phyloP scores from a whole-genome alignment of 2,329 filamentous ascomycete species.

The Talaromyces islandicus region DNA sequence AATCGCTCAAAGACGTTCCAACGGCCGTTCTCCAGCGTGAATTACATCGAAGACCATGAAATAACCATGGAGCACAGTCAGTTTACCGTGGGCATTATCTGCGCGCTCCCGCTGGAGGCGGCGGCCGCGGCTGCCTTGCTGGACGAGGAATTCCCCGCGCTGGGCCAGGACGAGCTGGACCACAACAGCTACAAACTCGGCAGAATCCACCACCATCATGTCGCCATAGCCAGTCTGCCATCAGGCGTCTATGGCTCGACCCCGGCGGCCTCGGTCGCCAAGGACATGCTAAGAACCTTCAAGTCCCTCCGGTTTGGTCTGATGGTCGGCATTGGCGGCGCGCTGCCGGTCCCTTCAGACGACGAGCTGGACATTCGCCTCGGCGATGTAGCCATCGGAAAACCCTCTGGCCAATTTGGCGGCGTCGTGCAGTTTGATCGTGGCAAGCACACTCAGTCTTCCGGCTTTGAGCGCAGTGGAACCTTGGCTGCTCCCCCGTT shows the following conservation, averaged over 20 bases:
- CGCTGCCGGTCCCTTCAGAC: not conserved
- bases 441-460: slow-evolving; percentile 13
- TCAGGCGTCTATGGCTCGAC: slow-evolving; percentile 1
- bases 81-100: slow-evolving; percentile 1
- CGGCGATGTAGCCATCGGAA: slow-evolving; percentile 4
- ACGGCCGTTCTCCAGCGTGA: no score
- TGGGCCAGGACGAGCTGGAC: not conserved
- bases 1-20: no score
- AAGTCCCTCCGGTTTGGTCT: not conserved
- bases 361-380: not conserved
- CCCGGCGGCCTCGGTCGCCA: not conserved
- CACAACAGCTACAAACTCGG: slow-evolving; percentile 7
- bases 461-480: not conserved
- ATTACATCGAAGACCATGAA: no score
- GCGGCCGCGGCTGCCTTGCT: slow-evolving; percentile 11
- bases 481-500: not conserved
- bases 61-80: no score
- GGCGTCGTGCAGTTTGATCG: slow-evolving; percentile 17
- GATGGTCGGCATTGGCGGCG: slow-evolving; percentile 5
- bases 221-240: slow-evolving; percentile 10
- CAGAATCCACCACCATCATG: not conserved
- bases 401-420: slow-evolving; percentile 6
- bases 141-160: not conserved
- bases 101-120: slow-evolving; percentile 12
- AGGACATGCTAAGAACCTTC: slow-evolving; percentile 3